Conservation (phyloP, 2,329 filamentous ascomycete species). For the Aspergillus thermomutatus region DNA sequence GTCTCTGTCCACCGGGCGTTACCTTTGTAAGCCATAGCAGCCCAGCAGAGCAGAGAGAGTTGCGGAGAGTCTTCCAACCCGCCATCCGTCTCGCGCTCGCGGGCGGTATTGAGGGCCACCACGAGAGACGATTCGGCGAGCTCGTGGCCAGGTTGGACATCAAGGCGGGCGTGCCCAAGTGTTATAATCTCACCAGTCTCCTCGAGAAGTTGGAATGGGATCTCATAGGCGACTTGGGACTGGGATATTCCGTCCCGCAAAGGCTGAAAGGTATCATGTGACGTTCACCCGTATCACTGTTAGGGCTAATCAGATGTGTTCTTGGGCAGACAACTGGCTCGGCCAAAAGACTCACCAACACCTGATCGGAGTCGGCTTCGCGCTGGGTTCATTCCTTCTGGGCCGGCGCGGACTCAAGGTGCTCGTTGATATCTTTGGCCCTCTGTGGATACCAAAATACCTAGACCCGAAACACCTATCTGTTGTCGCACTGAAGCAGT, state of each 20-base stretch:
- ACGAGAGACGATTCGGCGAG: background rate
- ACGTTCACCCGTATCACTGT: background rate
- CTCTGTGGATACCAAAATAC: background rate
- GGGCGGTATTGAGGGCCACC: background rate
- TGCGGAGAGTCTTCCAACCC: background rate
- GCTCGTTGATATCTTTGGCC: background rate
- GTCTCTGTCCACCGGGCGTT: background rate
- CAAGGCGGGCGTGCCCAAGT: background rate
- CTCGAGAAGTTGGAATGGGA: background rate
- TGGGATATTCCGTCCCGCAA: background rate
- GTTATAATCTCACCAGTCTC: background rate
- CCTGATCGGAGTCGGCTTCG: background rate
- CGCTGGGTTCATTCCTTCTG: background rate
- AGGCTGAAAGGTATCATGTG: background rate
- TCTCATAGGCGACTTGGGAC: background rate
- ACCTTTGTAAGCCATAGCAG: background rate
- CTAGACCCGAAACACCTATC: background rate
- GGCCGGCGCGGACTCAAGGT: background rate
- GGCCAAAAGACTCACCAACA: background rate
- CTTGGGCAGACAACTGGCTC: background rate
- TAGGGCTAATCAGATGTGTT: background rate
- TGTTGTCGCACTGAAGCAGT: background rate
- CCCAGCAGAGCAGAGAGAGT: background rate
- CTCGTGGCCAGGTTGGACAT: background rate
- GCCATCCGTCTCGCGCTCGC: background rate